These are phyloP conservation scores for Neurospora tetrasperma DNA, from an alignment of 495 filamentous ascomycete genomes.

Conservation along the genomic window DNA sequence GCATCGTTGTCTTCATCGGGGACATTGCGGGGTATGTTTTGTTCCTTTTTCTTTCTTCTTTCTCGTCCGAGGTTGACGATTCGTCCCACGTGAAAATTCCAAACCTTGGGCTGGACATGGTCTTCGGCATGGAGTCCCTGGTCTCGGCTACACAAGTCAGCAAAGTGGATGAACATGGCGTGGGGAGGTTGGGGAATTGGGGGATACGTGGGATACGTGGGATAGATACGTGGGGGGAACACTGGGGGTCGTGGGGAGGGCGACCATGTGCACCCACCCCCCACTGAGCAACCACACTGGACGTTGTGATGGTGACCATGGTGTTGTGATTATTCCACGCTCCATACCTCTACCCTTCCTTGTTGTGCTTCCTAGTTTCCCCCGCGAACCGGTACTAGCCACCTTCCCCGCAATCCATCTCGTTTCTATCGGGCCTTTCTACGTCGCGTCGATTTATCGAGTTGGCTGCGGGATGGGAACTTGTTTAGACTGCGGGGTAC, in stretches of 20 bases:
- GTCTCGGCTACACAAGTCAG: neutral
- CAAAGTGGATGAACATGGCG: neutral
- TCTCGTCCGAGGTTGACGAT: neutral
- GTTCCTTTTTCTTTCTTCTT: too few relatives aligned
- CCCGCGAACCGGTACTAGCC: neutral
- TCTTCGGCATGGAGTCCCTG: neutral
- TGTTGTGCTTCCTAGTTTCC: neutral
- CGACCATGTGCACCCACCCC: neutral
- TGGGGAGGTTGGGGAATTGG: neutral
- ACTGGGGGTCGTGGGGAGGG: neutral
- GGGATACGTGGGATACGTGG: neutral
- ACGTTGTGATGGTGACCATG: neutral
- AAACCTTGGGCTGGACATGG: neutral
- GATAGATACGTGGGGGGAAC: neutral
- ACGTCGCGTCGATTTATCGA: neutral
- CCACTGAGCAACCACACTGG: neutral
- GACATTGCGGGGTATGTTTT: neutral
- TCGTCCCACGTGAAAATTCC: neutral
- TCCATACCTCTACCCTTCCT: neutral
- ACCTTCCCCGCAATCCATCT: neutral
- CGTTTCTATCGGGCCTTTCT: neutral
- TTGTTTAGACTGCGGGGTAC: neutral
- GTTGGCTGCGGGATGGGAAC: neutral
- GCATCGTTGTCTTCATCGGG: neutral
- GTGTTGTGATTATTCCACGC: neutral